A percentile compares a stretch with the other conserved stretches of the same genome.
Conservation (phyloP, 2,329 filamentous ascomycete species). For the Hyphodiscus sp. region DNA sequence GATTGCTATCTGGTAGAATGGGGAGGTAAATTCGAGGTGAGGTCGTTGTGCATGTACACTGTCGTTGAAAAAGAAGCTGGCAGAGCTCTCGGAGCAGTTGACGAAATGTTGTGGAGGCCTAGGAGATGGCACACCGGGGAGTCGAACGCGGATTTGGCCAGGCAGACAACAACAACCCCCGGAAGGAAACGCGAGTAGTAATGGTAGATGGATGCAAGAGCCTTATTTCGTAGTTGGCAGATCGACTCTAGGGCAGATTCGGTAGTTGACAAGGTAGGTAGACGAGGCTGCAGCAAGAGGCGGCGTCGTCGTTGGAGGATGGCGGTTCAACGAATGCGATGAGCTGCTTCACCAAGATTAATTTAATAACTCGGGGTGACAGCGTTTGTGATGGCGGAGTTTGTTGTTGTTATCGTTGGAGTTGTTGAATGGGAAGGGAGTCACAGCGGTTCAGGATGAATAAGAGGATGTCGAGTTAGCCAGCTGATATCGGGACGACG, state of each 20-base stretch:
- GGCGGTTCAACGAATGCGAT: too few relatives aligned
- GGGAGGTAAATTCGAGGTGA: conserved; percentile 29
- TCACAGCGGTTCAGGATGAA: too few relatives aligned
- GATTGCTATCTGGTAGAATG: conserved; percentile 30
- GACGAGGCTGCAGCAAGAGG: too few relatives aligned
- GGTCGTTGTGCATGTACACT: conserved; percentile 33
- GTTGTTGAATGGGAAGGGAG: too few relatives aligned
- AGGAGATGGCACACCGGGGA: conserved; percentile 1
- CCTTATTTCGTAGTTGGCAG: conserved; percentile 4
- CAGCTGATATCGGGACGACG: too few relatives aligned
- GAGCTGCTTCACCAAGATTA: too few relatives aligned
- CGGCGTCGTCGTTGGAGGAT: too few relatives aligned
- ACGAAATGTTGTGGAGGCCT: neutral
- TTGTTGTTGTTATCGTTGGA: too few relatives aligned
- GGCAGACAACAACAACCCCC: neutral
- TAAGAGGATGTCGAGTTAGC: too few relatives aligned
- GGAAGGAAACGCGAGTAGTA: neutral
- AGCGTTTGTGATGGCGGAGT: too few relatives aligned
- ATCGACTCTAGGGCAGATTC: neutral
- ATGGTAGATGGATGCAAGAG: neutral
- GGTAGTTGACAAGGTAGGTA: too few relatives aligned
- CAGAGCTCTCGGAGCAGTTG: conserved; percentile 2
- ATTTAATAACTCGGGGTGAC: too few relatives aligned
- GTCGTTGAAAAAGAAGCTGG: conserved; percentile 3
- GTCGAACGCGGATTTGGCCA: neutral